Evolutionary conservation across 225 moss, liverwort and hornwort species (phyloP).

Genomic region (Lunularia cruciata): DNA sequence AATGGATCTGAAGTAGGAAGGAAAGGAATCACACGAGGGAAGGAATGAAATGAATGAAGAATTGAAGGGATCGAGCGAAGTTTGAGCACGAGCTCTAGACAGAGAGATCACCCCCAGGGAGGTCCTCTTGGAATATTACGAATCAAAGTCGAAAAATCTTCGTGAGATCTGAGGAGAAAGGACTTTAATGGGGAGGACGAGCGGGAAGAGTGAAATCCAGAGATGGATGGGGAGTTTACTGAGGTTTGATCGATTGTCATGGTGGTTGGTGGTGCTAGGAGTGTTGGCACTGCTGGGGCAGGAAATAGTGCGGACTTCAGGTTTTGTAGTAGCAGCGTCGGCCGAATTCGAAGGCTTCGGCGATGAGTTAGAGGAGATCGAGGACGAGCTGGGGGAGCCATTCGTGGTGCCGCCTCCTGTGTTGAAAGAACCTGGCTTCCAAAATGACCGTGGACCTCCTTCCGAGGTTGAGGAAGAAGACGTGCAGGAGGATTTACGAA

Average conservation of each 20-base stretch:
- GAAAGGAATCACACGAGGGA: too few species aligned
- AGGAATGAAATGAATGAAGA: too few species aligned
- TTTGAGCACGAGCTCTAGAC: too few species aligned
- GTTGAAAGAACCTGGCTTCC: slow-evolving; percentile 49
- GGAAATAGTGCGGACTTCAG: slow-evolving; percentile 50
- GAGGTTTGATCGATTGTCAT: slow-evolving; percentile 49
- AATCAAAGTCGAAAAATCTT: too few species aligned
- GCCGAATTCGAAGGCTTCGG: slow-evolving; percentile 92
- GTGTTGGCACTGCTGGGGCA: slow-evolving; percentile 50
- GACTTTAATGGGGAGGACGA: slow-evolving; percentile 17
- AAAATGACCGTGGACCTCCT: slow-evolving; percentile 47
- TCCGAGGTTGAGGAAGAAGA: slow-evolving; percentile 32
- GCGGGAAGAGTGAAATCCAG: slow-evolving; percentile 22
- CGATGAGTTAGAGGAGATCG: slow-evolving; percentile 73
- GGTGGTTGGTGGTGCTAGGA: slow-evolving; percentile 47
- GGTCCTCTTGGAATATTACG: too few species aligned
- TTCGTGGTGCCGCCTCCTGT: slow-evolving; percentile 58
- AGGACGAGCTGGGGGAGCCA: slow-evolving; percentile 64
- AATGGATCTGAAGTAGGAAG: too few species aligned
- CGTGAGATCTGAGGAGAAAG: neutral
- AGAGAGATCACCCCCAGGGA: too few species aligned
- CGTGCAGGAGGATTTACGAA: slow-evolving; percentile 4
- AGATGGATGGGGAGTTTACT: slow-evolving; percentile 31
- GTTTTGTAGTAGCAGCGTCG: slow-evolving; percentile 39
- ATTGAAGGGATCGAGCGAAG: too few species aligned